Evolutionary conservation across 306 rosid species (phyloP), one percentile per base, ranked within the genome.

Genomic region (Begonia fuchsioides): DNA sequence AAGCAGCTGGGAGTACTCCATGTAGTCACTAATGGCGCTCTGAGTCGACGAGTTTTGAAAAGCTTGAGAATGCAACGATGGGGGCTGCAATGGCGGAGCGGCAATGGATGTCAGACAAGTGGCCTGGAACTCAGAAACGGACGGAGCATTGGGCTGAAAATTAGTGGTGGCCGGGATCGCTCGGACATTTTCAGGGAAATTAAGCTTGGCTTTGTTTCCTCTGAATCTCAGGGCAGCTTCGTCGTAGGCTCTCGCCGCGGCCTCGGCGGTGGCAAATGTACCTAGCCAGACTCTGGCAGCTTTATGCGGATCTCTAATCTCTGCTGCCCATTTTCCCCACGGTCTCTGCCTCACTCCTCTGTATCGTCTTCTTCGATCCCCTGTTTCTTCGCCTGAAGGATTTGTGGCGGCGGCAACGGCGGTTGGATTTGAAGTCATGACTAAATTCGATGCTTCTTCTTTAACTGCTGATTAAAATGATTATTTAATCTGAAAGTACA

Each of bases 281-380:
- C 63, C 63, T 3, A 58, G 48, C 63, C 63, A 58, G 13, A 58
- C 63, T 39, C 63, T 18, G 2, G 63, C 55, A 8, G 63, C 63
- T 32, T 58, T 58, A 11, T 58, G 63, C 11, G 63, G 63, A 39
- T 58, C 63, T 3, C 63, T 50, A 0, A 58, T 58, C 44, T 58
- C 63, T 6, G 63, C 63, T 6, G 63, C 63, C 63, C 63, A 58
- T 7, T 58, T 58, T 2, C 63, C 63, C 63, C 63, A 58, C n/a
- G 63, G 63, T 26, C 63, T 49, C 55, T 58, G 63, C 12, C 63
- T 58, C 17, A 58, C 63, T 49, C 63, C 63, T 49, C 63, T 58
- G 43, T 58, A 58, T 58, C 54, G 49, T 49, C 54, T 58, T 39
- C 63, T 49, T 39, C 16, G 39, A 41, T 51, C 41, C 41, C 40